These are phyloP conservation scores for Eleusine coracana DNA, from an alignment of 176 grass and related monocot species.

Conservation along the genomic window DNA sequence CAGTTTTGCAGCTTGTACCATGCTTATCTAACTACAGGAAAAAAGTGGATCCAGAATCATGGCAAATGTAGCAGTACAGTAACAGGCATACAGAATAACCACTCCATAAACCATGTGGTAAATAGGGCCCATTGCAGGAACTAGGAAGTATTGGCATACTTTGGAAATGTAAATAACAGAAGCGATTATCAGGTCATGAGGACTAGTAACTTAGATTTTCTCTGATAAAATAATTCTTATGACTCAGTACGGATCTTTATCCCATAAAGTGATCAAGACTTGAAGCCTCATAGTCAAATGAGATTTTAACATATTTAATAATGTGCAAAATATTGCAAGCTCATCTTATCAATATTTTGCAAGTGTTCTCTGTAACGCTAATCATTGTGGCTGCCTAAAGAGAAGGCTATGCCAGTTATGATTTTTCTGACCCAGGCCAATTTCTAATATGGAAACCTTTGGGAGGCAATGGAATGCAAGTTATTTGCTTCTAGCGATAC, in stretches of 20 bases:
- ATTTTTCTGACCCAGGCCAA: background rate
- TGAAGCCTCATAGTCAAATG: background rate
- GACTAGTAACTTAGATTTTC: background rate
- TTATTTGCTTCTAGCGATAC: background rate
- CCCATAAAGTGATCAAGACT: background rate
- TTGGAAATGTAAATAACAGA: background rate
- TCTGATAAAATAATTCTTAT: background rate
- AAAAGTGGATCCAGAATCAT: background rate
- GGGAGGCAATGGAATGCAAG: background rate
- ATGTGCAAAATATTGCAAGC: background rate
- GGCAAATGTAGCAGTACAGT: background rate
- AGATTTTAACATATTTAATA: slow-evolving; percentile 9
- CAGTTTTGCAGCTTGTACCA: background rate
- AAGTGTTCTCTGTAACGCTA: background rate
- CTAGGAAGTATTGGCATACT: background rate
- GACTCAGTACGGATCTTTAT: slow-evolving; percentile 1
- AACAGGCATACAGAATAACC: background rate
- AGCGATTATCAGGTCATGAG: background rate
- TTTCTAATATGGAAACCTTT: background rate
- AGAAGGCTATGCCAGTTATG: background rate
- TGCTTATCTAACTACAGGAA: background rate
- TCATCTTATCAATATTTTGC: background rate
- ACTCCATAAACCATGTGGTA: background rate
- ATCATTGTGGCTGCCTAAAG: background rate
- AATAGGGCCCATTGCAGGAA: background rate